Evolutionary conservation across 2,329 filamentous ascomycete genomes (phyloP).

Genomic region (Colletotrichum sp.): DNA sequence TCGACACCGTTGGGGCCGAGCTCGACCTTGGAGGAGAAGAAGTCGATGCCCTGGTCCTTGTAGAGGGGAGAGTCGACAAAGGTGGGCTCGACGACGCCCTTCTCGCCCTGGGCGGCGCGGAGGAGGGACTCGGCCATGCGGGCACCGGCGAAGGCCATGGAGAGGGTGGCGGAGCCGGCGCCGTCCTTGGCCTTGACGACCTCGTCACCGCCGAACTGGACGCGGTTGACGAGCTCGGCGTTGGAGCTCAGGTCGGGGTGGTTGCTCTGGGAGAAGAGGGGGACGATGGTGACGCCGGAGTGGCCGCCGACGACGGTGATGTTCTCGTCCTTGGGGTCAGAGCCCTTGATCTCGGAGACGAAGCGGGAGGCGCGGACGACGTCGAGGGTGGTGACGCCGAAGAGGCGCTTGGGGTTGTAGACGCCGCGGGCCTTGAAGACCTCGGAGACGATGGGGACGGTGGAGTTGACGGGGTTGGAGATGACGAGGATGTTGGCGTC

Average conservation of each 20-base stretch:
- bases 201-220: slow-evolving; percentile 99
- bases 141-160: slow-evolving; percentile 96
- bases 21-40: slow-evolving; percentile 95
- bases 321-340: slow-evolving; percentile 90
- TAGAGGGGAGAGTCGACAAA: slow-evolving; percentile 97
- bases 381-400: slow-evolving; percentile 99
- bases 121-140: slow-evolving; percentile 88
- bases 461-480: slow-evolving; percentile 99
- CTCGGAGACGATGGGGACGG: slow-evolving; percentile 96
- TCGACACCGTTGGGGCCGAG: slow-evolving; percentile 95
- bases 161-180: slow-evolving; percentile 94
- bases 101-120: slow-evolving; percentile 90
- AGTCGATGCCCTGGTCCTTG: slow-evolving; percentile 97
- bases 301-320: slow-evolving; percentile 97
- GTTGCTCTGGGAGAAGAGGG: slow-evolving; percentile 92
- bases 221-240: slow-evolving; percentile 84
- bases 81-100: slow-evolving; percentile 93
- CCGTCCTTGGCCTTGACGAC: slow-evolving; percentile 99
- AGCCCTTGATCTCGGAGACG: slow-evolving; percentile 91
- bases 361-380: slow-evolving; percentile 98
- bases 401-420: slow-evolving; percentile 99
- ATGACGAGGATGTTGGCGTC: slow-evolving; percentile 97
- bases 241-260: slow-evolving; percentile 84
- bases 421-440: slow-evolving; percentile 94
- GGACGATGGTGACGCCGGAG: slow-evolving; percentile 97